Evolutionary conservation across 345 rosid species (phyloP), one percentile per base, ranked within the genome.

Genomic region (Arabidopsis arenosa): DNA sequence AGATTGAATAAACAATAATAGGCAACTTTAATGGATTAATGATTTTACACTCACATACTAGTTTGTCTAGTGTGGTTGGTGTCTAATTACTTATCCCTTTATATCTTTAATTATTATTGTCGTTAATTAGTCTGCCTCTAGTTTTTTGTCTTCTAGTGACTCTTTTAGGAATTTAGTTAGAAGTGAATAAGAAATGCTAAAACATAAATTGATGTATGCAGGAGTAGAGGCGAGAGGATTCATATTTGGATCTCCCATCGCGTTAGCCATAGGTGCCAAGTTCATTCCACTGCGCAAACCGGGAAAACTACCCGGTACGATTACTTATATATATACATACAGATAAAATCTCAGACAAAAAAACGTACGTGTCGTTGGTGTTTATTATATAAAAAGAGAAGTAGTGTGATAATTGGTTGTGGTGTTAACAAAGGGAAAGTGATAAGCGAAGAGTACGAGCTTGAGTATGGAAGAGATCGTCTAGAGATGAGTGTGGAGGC

Each of bases 241-340:
- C 87, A 85, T 94, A 85, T 94, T 94, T 77, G 98, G 97, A 32
- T 88, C 97, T 39, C 55, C 98, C 11, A 83, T 94, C 55, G 98
- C 98, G 66, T 80, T 94, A 48, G 98, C 97, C 37, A 88, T 94
- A 56, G 96, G 95, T 49, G 98, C 98, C 21, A 94, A 91, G 85
- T 94, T 94, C 75, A 83, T 92, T 39, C 97, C 97, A 49, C 65
- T 94, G 52, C 79, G 98, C 54, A 94, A 94, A 83, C 97, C 96
- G 32, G 82, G 82, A 58, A 91, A 91, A 73, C 76, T 94, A 56
- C 97, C 97, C 40, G 97, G 98, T 93, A 65, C n/a, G 33, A 44
- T 51, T 37, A 18, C 26, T 63, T 53, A 21, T 44, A 2, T n/a
- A 41, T 3, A 1, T 14, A 26, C 7, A 45, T 53, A 28, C 37